A percentile compares a stretch with the other conserved stretches of the same genome.
Evolutionary conservation across 2,329 filamentous ascomycete species (phyloP).

Genomic region (Monilinia fructicola): DNA sequence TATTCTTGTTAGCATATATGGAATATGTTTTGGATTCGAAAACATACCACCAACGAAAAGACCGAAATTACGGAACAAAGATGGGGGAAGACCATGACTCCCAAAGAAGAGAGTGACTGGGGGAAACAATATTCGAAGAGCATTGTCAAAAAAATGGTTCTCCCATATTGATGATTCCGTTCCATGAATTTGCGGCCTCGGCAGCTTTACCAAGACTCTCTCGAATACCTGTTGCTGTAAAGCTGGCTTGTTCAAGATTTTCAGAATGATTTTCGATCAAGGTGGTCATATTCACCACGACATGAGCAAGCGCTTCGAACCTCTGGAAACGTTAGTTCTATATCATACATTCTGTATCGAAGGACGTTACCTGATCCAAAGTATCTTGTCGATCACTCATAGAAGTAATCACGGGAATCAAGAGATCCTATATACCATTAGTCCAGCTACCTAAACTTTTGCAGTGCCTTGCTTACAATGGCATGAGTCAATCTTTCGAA

Average conservation of each 20-base stretch:
- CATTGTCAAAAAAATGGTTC: slow-evolving; percentile 29
- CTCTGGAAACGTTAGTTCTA: slow-evolving; percentile 27
- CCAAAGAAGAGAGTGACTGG: slow-evolving; percentile 31
- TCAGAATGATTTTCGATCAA: slow-evolving; percentile 32
- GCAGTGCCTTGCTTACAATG: slow-evolving; percentile 28
- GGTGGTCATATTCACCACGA: slow-evolving; percentile 34
- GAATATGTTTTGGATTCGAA: neutral
- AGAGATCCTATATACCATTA: slow-evolving; percentile 26
- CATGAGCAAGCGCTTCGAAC: slow-evolving; percentile 28
- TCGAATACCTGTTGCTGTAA: slow-evolving; percentile 31
- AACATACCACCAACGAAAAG: slow-evolving; percentile 31
- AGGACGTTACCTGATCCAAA: slow-evolving; percentile 32
- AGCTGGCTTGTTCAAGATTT: slow-evolving; percentile 33
- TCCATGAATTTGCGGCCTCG: slow-evolving; percentile 29
- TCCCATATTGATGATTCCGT: slow-evolving; percentile 24
- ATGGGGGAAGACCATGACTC: slow-evolving; percentile 34
- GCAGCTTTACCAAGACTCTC: slow-evolving; percentile 34
- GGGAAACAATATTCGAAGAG: slow-evolving; percentile 28
- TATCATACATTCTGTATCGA: neutral
- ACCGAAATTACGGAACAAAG: slow-evolving; percentile 30
- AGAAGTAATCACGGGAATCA: slow-evolving; percentile 31
- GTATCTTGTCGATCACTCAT: slow-evolving; percentile 32
- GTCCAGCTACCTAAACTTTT: slow-evolving; percentile 16
- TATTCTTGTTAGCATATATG: slow-evolving; percentile 13
- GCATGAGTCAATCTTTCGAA: slow-evolving; percentile 27